These are phyloP conservation scores for Azolla pinnata DNA, from an alignment of 75 land plant genomes.

Conservation along the genomic window DNA sequence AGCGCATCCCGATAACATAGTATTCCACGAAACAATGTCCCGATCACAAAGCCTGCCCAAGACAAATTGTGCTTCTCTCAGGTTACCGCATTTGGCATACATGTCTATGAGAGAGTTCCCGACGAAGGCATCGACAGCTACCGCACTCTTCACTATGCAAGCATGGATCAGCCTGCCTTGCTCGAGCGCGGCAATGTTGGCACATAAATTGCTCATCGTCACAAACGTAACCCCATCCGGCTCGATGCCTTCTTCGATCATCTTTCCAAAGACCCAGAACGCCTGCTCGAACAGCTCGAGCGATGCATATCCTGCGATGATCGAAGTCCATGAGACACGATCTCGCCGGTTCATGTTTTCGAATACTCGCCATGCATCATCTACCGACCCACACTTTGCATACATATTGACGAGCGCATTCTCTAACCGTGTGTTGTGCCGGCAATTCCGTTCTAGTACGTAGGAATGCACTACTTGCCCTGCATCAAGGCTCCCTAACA, in stretches of 20 bases:
- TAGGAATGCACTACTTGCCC: constrained; percentile 36
- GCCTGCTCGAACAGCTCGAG: constrained; percentile 33
- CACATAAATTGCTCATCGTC: constrained; percentile 6
- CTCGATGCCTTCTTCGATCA: constrained; percentile 15
- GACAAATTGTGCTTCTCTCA: constrained; percentile 2
- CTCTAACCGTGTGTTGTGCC: constrained; percentile 24
- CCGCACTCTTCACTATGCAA: neutral
- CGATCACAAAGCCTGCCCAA: constrained; percentile 10
- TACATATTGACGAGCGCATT: constrained; percentile 63
- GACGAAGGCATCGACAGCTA: constrained; percentile 12
- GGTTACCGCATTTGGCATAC: constrained; percentile 27
- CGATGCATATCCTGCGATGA: constrained; percentile 37
- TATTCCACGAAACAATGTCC: constrained; percentile 20
- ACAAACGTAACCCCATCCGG: neutral
- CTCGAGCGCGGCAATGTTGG: neutral
- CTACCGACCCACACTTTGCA: constrained; percentile 47
- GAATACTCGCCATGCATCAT: constrained; percentile 33
- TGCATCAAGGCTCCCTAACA: constrained; percentile 21
- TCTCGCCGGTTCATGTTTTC: constrained; percentile 21
- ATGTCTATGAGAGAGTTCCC: constrained; percentile 39
- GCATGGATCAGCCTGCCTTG: constrained; percentile 3
- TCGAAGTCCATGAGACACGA: constrained; percentile 33
- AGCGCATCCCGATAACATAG: constrained; percentile 14
- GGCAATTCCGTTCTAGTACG: constrained; percentile 20
- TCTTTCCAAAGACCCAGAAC: constrained; percentile 29